Base-by-base conservation (phyloP, 2,329 filamentous ascomycete species). In the Ophiostoma pallidulum region DNA sequence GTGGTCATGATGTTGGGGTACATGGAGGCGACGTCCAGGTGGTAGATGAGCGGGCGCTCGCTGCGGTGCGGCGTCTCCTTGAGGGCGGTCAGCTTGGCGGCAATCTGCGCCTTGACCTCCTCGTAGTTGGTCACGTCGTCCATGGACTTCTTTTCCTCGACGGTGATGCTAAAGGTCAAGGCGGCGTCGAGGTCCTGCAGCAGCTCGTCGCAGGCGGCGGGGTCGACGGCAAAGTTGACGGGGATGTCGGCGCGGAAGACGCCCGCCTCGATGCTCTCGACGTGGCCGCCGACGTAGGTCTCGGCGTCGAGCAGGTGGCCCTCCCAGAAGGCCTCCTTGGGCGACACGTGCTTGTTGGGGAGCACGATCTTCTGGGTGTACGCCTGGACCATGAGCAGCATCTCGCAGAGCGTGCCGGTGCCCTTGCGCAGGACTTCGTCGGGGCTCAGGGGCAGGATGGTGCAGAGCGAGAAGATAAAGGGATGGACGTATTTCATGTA, bases 401-500 rank as follows among this genome's bases (percentile, higher is more conserved):
- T 98, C 68, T 98, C 92, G 64, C 92, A 98, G n/a, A 98, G 77
- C 0, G 92, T 98, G 64, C 92, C 92, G 0, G 92, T 98, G 62
- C 92, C 92, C 65, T 98, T 98, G 56, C 92, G 80, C 58, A 97
- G 66, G 2, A 90, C 87, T 61, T 97, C 92, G 59, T 98, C 91
- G 29, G 90, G 88, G 38, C 87, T 88, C 1, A 98, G 74, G 0
- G 92, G 92, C 62, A 98, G 74, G 68, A 98, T 96, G 1, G 90
- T 98, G 67, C 92, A 98, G 0, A 98, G 72, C 1, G 94, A 97
- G 74, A 98, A 98, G 63, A 98, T 92, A 71, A 98, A 98, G 4
- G 92, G 92, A 64, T 98, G 92, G n/a, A 98, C 87, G 64, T 98
- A 98, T 82, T 98, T 98, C 94, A 98, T 98, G 74, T 98, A 98